Evolutionary conservation across 2,329 filamentous ascomycete species (phyloP).

Genomic region (Microsporum canis): DNA sequence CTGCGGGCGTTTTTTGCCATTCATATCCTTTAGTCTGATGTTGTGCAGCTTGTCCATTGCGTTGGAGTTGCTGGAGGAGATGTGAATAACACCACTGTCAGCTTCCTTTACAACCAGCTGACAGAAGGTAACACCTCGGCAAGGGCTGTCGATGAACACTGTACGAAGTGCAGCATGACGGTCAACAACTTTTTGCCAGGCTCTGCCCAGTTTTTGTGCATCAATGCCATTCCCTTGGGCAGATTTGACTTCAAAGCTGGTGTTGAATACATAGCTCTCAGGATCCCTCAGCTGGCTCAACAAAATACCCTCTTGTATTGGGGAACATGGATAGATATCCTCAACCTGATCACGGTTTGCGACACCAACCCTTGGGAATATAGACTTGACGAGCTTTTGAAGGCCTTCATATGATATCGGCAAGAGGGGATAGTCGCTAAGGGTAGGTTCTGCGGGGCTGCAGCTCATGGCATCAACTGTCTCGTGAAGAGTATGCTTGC

Average conservation of each 20-base stretch:
- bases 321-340: conserved; percentile 24
- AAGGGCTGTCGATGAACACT: conserved; percentile 26
- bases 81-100: conserved; percentile 19
- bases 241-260: conserved; percentile 23
- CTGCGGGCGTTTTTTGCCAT: conserved; percentile 13
- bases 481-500: conserved; percentile 24
- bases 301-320: conserved; percentile 19
- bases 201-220: conserved; percentile 19
- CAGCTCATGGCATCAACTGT: conserved; percentile 20
- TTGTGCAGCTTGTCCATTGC: conserved; percentile 7
- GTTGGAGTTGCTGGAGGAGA: conserved; percentile 10
- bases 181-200: conserved; percentile 25
- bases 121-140: conserved; percentile 27
- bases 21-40: conserved; percentile 9
- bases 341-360: conserved; percentile 28
- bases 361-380: conserved; percentile 26
- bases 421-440: conserved; percentile 38
- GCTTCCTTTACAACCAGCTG: conserved; percentile 27
- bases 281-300: conserved; percentile 28
- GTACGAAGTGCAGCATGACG: conserved; percentile 28
- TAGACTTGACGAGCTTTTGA: conserved; percentile 26
- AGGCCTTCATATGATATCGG: conserved; percentile 35
- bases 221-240: conserved; percentile 16
- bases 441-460: conserved; percentile 22
- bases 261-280: conserved; percentile 27